These are phyloP conservation scores for Aethionema arabicum DNA, from an alignment of 345 rosid species.

Conservation along the genomic window DNA sequence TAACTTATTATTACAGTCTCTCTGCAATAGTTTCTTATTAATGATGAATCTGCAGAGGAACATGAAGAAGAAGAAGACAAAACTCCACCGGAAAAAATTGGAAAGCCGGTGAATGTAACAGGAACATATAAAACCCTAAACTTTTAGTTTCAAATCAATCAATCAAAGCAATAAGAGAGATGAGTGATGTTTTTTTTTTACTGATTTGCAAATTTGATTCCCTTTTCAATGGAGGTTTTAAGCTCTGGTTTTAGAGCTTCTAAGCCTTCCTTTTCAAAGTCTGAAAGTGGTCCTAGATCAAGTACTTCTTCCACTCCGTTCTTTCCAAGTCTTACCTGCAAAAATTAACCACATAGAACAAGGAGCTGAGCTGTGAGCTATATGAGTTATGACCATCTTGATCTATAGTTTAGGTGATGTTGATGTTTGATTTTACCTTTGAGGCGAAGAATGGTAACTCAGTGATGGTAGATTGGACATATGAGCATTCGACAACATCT, in stretches of 20 bases:
- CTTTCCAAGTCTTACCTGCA: constrained; percentile 82
- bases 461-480: constrained; percentile 69
- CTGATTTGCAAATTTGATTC: constrained; percentile 64
- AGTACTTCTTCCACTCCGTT: constrained; percentile 75
- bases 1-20: neutral
- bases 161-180: neutral
- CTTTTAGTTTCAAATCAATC: constrained; percentile 11
- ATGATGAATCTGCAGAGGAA: constrained; percentile 26
- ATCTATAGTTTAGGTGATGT: constrained; percentile 1
- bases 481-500: constrained; percentile 73
- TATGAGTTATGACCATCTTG: neutral
- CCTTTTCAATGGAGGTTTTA: constrained; percentile 68
- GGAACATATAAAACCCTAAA: neutral
- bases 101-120: neutral
- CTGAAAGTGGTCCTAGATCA: constrained; percentile 75
- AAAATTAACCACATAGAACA: constrained; percentile 6
- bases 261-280: constrained; percentile 65
- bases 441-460: constrained; percentile 88
- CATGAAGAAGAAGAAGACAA: neutral
- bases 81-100: constrained; percentile 12
- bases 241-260: constrained; percentile 73
- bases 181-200: neutral
- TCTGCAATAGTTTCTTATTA: neutral
- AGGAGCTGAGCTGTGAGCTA: neutral
- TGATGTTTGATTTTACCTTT: constrained; percentile 42